Conservation (phyloP, 2,329 filamentous ascomycete genomes). For the Diaporthe aspalathi region DNA sequence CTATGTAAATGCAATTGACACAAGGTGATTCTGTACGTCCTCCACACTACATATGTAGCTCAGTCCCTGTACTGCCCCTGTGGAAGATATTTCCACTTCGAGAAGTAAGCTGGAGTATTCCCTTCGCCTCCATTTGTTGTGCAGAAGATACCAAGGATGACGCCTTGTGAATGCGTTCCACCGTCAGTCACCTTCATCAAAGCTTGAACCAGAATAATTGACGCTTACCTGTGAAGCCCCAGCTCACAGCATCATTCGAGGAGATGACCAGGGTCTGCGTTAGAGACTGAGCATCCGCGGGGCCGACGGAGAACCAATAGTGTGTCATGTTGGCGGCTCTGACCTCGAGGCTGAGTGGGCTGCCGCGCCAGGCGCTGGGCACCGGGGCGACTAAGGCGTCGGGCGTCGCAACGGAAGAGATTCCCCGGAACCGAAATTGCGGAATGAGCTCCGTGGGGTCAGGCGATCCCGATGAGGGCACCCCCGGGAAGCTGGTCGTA, state of each 20-base stretch:
- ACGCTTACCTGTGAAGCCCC: slow-evolving; percentile 54
- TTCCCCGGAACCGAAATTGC: slow-evolving; percentile 59
- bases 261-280: slow-evolving; percentile 49
- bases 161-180: slow-evolving; percentile 47
- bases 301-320: slow-evolving; percentile 54
- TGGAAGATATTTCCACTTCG: slow-evolving; percentile 58
- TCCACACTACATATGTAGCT: not conserved
- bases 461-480: slow-evolving; percentile 29
- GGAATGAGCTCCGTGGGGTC: slow-evolving; percentile 45
- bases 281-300: slow-evolving; percentile 46
- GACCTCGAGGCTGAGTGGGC: slow-evolving; percentile 54
- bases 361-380: slow-evolving; percentile 52
- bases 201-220: not conserved
- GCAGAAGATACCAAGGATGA: slow-evolving; percentile 62
- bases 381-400: slow-evolving; percentile 51
- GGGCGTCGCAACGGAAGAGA: slow-evolving; percentile 54
- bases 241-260: slow-evolving; percentile 53
- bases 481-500: slow-evolving; percentile 42
- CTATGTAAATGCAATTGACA: too few relatives aligned
- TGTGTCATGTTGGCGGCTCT: slow-evolving; percentile 59
- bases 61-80: slow-evolving; percentile 51
- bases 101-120: slow-evolving; percentile 58
- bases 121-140: slow-evolving; percentile 62
- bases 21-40: not conserved
- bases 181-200: not conserved